These are phyloP conservation scores for Hymenochaete sp. DNA, from an alignment of 1,284 basidiomycete species.

Conservation along the genomic window DNA sequence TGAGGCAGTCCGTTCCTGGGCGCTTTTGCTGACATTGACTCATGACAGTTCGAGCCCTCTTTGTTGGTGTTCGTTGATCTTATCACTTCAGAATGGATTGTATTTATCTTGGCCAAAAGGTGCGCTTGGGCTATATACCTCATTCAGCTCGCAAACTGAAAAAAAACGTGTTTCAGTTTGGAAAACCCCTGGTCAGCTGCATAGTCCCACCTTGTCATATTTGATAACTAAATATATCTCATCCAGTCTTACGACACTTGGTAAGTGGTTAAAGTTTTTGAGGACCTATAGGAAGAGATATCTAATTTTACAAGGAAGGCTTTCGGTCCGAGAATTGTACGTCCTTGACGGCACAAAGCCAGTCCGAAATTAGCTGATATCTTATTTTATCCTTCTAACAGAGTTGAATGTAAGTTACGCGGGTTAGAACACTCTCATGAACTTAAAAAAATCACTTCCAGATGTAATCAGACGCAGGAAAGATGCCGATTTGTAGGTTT, in stretches of 20 bases:
- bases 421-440: not conserved
- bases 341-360: no score
- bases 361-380: not conserved
- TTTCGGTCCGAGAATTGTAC: slow-evolving; percentile 69
- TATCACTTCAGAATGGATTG: slow-evolving; percentile 75
- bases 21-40: slow-evolving; percentile 1
- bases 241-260: slow-evolving; percentile 49
- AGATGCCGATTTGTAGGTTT: slow-evolving; percentile 66
- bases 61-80: slow-evolving; percentile 10
- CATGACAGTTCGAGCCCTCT: not conserved
- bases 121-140: slow-evolving; percentile 24
- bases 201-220: not conserved
- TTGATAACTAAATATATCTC: slow-evolving; percentile 10
- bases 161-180: slow-evolving; percentile 27
- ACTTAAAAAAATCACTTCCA: slow-evolving; percentile 23
- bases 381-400: slow-evolving; percentile 22
- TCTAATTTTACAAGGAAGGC: slow-evolving; percentile 35
- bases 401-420: slow-evolving; percentile 54
- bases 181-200: slow-evolving; percentile 22
- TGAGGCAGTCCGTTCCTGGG: not conserved
- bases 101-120: slow-evolving; percentile 91
- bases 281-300: slow-evolving; percentile 29
- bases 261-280: slow-evolving; percentile 24
- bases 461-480: slow-evolving; percentile 59
- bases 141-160: not conserved